A percentile compares a stretch with the other conserved stretches of the same genome.
These are phyloP conservation scores for Calonectria montana DNA, from an alignment of 2,329 filamentous ascomycete genomes.

Conservation along the genomic window DNA sequence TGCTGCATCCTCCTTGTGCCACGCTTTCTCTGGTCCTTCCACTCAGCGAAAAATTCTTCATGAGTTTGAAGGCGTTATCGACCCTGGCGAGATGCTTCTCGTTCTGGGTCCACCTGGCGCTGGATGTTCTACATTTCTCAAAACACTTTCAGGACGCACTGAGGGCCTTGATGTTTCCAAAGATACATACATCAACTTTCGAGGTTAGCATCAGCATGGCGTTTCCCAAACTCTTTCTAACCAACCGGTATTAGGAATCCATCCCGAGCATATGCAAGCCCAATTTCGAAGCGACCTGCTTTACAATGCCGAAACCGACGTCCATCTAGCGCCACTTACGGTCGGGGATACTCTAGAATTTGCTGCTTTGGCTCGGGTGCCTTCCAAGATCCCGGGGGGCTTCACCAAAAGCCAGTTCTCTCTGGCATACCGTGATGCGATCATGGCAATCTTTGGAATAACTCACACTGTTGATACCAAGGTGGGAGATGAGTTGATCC, in stretches of 20 bases:
- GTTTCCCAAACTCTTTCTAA: background rate
- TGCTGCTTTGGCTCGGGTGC: conserved; percentile 70
- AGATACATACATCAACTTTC: conserved; percentile 59
- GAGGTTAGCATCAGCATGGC: conserved; percentile 49
- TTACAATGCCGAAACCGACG: conserved; percentile 73
- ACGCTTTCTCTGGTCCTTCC: background rate
- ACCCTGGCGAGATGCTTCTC: conserved; percentile 43
- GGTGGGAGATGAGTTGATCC: conserved; percentile 76
- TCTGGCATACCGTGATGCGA: conserved; percentile 58
- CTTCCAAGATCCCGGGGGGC: conserved; percentile 62
- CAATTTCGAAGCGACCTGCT: conserved; percentile 66
- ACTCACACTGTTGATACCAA: conserved; percentile 77
- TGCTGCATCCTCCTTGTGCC: background rate
- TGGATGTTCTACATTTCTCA: conserved; percentile 68
- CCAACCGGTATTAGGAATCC: conserved; percentile 36
- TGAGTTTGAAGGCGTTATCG: conserved; percentile 43
- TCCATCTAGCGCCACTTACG: conserved; percentile 74
- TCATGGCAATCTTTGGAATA: conserved; percentile 83
- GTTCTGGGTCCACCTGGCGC: conserved; percentile 64
- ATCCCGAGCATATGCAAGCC: conserved; percentile 50
- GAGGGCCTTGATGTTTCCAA: conserved; percentile 48
- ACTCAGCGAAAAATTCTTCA: conserved; percentile 35
- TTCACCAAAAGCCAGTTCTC: conserved; percentile 28
- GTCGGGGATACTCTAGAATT: conserved; percentile 69
- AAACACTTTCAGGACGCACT: conserved; percentile 65